Evolutionary conservation across 345 rosid species (phyloP).

Genomic region (Zanthoxylum bungeanum): DNA sequence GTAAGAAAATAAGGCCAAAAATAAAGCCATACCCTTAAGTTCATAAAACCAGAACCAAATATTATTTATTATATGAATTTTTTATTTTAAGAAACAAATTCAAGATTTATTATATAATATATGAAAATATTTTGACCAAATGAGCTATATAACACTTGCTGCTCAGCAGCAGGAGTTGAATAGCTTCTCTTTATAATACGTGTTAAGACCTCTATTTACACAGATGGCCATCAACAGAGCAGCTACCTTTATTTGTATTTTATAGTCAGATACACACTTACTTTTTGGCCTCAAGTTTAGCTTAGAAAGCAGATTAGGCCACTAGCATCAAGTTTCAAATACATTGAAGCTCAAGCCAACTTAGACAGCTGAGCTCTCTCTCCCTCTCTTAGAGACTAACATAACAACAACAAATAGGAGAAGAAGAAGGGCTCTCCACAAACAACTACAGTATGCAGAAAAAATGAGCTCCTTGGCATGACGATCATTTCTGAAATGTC

Average conservation of each 20-base stretch:
- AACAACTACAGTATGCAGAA: background rate
- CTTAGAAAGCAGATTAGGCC: background rate
- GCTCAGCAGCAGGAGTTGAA: background rate
- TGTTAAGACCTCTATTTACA: too few species aligned
- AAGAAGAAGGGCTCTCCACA: too few species aligned
- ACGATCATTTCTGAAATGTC: conserved; percentile 32
- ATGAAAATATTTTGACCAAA: too few species aligned
- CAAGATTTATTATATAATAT: too few species aligned
- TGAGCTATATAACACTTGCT: too few species aligned
- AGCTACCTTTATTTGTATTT: background rate
- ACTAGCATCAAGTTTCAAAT: background rate
- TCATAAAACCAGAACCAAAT: too few species aligned
- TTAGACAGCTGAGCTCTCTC: background rate
- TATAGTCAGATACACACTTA: background rate
- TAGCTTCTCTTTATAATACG: background rate
- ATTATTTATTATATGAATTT: too few species aligned
- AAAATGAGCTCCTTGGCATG: background rate
- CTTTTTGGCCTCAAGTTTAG: background rate
- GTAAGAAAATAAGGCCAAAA: too few species aligned
- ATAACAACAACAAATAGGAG: background rate
- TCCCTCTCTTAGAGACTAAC: background rate
- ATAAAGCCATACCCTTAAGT: too few species aligned
- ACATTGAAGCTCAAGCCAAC: background rate
- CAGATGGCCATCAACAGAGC: background rate
- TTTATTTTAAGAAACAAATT: too few species aligned